Evolutionary conservation across 495 filamentous ascomycete species (phyloP), one percentile per base, ranked within the genome.

Genomic region (Penicillium robsamsonii): DNA sequence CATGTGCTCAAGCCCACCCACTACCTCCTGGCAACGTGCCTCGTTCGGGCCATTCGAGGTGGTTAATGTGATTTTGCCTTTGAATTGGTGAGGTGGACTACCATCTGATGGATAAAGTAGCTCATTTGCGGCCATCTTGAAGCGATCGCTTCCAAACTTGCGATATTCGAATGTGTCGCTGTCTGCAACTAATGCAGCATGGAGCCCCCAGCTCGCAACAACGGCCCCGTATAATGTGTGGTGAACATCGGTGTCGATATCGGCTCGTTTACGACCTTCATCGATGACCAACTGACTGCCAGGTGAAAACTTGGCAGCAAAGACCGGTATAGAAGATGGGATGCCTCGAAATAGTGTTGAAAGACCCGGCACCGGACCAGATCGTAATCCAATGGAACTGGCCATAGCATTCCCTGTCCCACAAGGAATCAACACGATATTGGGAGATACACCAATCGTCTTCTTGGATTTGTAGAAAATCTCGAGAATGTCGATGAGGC

Each of bases 341-440:
- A 81, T 70, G 2, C 88, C 77, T 13, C 67, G 72, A 6, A 74
- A 66, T 50, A 92, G 68, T 22, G 66, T 53, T 24, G 51, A 57
- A 13, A 80, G 60, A 40, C 67, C 70, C 15, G 61, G 57, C 27
- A 57, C 48, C 12, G 67, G 64, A 13, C 62, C 53, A 10, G 50
- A 51, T 9, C 74, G 65, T 22, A 79, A 57, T 50, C 75, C 76
- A 37, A 71, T 72, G 3, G 90, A 95, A 64, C 85, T 81, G 37
- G 91, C 89, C 57, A 96, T 81, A 3, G 92, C 93, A 71, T 96
- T 97, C 24, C 88, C 93, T 3, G 93, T 96, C 3, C 93, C 93
- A 17, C 92, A 79, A 1, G 91, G 87, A 5, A 96, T 70, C 25
- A 94, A 65, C 8, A 77, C 78, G 55, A 96, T 73, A 3, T 74